A percentile compares a stretch with the other conserved stretches of the same genome.
Conservation (phyloP, 1,284 basidiomycete genomes). For the Malassezia nana region DNA sequence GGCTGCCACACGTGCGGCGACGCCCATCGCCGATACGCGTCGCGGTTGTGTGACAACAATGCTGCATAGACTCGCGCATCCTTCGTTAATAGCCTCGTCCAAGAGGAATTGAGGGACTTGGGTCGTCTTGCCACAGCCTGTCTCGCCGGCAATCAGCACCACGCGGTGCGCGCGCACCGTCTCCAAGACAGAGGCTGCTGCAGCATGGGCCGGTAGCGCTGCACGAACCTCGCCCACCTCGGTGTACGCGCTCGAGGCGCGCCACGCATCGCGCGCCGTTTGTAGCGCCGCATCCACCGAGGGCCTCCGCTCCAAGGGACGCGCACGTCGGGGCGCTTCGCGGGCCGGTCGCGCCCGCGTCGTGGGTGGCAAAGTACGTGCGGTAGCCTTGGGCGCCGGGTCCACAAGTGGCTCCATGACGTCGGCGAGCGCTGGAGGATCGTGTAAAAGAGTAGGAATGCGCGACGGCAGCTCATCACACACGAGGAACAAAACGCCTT, state of each 20-base stretch:
- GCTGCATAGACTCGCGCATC: slow-evolving; percentile 60
- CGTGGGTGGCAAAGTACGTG: slow-evolving; percentile 6
- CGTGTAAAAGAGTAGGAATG: slow-evolving; percentile 32
- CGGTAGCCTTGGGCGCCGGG: slow-evolving; percentile 19
- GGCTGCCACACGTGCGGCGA: slow-evolving; percentile 73
- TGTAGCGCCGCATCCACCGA: slow-evolving; percentile 58
- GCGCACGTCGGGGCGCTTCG: neutral
- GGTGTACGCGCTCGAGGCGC: slow-evolving; percentile 62
- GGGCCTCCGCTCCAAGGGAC: slow-evolving; percentile 47
- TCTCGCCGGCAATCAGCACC: slow-evolving; percentile 41
- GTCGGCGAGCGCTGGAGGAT: slow-evolving; percentile 42
- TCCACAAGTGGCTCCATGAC: slow-evolving; percentile 38
- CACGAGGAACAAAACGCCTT: slow-evolving; percentile 63
- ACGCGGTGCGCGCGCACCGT: slow-evolving; percentile 23
- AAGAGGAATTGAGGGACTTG: slow-evolving; percentile 70
- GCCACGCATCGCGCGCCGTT: slow-evolving; percentile 58
- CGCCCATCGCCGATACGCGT: slow-evolving; percentile 76
- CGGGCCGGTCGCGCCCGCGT: slow-evolving; percentile 1
- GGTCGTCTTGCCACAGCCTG: slow-evolving; percentile 74
- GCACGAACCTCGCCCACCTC: slow-evolving; percentile 60
- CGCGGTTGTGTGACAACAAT: slow-evolving; percentile 86
- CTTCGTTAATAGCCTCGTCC: slow-evolving; percentile 63
- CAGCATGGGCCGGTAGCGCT: slow-evolving; percentile 62
- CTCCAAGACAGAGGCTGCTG: slow-evolving; percentile 60
- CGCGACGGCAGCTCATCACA: slow-evolving; percentile 61